These are phyloP conservation scores for Madurella mycetomatis DNA, from an alignment of 2,329 filamentous ascomycete genomes.

Conservation along the genomic window DNA sequence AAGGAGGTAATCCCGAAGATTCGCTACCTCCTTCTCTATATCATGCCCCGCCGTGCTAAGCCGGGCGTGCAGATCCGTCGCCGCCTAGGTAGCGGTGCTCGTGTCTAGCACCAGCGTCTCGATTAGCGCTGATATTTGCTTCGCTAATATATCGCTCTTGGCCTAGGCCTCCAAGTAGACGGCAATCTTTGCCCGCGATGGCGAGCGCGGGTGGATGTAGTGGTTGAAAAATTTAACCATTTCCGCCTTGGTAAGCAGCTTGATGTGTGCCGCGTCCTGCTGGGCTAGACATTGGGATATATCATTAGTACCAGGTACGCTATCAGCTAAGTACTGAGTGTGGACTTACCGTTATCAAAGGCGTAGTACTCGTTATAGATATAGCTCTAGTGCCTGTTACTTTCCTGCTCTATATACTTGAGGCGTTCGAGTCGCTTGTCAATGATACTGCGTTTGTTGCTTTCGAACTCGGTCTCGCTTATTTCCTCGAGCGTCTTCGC, in stretches of 20 bases:
- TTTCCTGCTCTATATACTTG: slow-evolving; percentile 88
- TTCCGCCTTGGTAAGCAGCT: slow-evolving; percentile 70
- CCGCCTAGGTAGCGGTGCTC: slow-evolving; percentile 31
- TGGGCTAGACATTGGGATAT: slow-evolving; percentile 47
- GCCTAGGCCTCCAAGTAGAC: slow-evolving; percentile 78
- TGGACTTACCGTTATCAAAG: slow-evolving; percentile 70
- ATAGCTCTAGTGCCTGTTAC: slow-evolving; percentile 75
- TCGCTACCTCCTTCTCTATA: slow-evolving; percentile 45
- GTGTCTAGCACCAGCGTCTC: slow-evolving; percentile 33
- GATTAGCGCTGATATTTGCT: slow-evolving; percentile 41
- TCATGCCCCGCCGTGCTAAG: slow-evolving; percentile 38
- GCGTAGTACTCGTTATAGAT: slow-evolving; percentile 84
- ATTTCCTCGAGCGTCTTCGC: slow-evolving; percentile 65
- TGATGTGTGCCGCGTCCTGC: slow-evolving; percentile 70
- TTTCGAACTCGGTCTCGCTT: slow-evolving; percentile 79
- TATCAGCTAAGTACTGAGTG: neutral
- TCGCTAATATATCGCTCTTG: slow-evolving; percentile 40
- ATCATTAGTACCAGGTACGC: slow-evolving; percentile 3
- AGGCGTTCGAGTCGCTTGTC: slow-evolving; percentile 84
- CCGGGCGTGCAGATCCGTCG: slow-evolving; percentile 32
- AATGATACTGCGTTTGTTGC: slow-evolving; percentile 83
- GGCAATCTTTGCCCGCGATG: slow-evolving; percentile 72
- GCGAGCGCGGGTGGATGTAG: slow-evolving; percentile 71
- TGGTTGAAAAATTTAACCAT: slow-evolving; percentile 73
- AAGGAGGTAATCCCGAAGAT: slow-evolving; percentile 48